Evolutionary conservation across 805 yeast genomes (phyloP).

Genomic region (Candida andamanensis): DNA sequence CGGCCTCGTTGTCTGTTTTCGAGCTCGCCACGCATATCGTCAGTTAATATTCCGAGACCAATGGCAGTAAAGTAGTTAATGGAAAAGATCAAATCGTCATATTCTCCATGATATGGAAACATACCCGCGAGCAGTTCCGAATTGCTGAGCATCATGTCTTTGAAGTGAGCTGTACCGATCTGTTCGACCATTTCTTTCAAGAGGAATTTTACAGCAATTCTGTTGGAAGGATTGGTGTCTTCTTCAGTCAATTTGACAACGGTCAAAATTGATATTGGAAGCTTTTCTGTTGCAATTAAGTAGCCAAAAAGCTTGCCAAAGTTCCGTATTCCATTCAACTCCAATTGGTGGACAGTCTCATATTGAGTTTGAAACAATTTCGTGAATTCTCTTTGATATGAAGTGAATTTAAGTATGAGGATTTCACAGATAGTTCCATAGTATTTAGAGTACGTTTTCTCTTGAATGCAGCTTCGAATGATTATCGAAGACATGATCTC

Average conservation of each 20-base stretch:
- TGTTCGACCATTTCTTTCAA: constrained; percentile 78
- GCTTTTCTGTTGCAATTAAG: constrained; percentile 60
- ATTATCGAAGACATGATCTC: constrained; percentile 64
- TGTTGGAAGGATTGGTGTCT: constrained; percentile 70
- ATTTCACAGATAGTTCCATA: constrained; percentile 70
- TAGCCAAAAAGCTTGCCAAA: constrained; percentile 86
- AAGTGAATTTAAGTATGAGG: constrained; percentile 39
- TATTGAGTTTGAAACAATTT: constrained; percentile 54
- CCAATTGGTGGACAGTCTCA: constrained; percentile 56
- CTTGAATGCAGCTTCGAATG: constrained; percentile 78
- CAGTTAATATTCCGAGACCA: constrained; percentile 80
- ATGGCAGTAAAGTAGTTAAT: constrained; percentile 92
- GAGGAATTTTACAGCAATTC: constrained; percentile 77
- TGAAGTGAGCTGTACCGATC: constrained; percentile 53
- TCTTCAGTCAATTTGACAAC: constrained; percentile 58
- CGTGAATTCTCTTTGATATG: constrained; percentile 42
- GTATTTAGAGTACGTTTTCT: constrained; percentile 78
- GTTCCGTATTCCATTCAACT: constrained; percentile 69
- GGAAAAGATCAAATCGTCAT: constrained; percentile 62
- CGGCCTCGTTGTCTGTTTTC: constrained; percentile 12
- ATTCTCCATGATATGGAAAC: constrained; percentile 52
- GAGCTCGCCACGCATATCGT: constrained; percentile 63
- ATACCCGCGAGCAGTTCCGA: constrained; percentile 46
- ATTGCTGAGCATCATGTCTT: constrained; percentile 50
- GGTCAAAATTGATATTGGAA: constrained; percentile 60